Percentiles rank a stretch among this genome's conserved stretches.
Conservation (phyloP, 2,329 filamentous ascomycete genomes). For the Hymenoscyphus fructigenus region DNA sequence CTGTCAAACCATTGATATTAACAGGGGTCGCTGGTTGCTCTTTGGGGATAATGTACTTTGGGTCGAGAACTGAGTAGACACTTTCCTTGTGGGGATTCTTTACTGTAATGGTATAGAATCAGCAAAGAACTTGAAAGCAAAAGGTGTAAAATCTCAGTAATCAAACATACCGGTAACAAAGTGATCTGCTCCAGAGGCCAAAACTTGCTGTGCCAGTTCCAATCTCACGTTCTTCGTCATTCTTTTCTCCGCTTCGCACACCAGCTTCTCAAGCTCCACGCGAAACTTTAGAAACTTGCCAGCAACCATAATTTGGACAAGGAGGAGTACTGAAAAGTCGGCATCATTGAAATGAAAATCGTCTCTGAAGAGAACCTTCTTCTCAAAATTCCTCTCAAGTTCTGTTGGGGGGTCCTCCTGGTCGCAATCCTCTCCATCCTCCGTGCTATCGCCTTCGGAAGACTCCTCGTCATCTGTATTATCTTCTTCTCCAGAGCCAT, state of each 20-base stretch:
- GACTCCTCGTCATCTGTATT: not conserved
- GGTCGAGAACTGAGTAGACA: not conserved
- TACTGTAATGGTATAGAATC: not conserved
- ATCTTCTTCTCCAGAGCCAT: not conserved
- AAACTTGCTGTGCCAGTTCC: not conserved
- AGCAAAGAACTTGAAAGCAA: not conserved
- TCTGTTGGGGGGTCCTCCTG: no score
- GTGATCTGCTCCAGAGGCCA: not conserved
- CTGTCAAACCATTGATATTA: not conserved
- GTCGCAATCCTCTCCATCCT: no score
- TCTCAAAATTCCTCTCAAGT: not conserved
- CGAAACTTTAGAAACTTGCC: not conserved
- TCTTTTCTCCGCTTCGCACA: not conserved
- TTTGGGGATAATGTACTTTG: not conserved
- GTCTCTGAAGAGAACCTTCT: not conserved
- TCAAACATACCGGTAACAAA: not conserved
- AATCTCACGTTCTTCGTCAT: not conserved
- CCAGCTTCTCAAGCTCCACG: not conserved
- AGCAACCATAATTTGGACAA: not conserved
- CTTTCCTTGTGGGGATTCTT: not conserved
- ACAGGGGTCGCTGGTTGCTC: not conserved
- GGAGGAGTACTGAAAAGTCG: not conserved
- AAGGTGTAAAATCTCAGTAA: not conserved
- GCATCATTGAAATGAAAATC: not conserved
- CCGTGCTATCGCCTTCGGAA: no score